Percentiles rank a stretch among this genome's conserved stretches.
Conservation (phyloP, 768 basidiomycete species). For the Hypsizygus marmoreus region DNA sequence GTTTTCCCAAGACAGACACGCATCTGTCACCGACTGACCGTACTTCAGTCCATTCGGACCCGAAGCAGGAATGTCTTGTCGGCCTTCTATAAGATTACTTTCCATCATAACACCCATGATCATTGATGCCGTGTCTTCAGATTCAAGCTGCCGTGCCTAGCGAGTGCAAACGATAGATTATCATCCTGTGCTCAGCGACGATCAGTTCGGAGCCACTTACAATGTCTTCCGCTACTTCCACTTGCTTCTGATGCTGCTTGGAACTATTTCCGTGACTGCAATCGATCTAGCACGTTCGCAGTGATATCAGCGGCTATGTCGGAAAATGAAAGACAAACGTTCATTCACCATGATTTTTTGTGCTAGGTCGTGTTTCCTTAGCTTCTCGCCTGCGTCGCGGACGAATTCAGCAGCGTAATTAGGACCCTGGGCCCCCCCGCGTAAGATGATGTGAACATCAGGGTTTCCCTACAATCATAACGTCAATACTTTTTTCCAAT, state of each 20-base stretch:
- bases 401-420: constrained; percentile 86
- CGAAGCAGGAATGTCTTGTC: constrained; percentile 77
- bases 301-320: not conserved
- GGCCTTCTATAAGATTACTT: constrained; percentile 85
- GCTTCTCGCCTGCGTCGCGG: constrained; percentile 68
- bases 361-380: constrained; percentile 75
- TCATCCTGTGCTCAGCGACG: constrained; percentile 2
- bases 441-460: constrained; percentile 91
- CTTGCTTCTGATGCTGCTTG: constrained; percentile 89
- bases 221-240: constrained; percentile 87
- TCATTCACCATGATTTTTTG: constrained; percentile 82
- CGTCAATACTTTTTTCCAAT: no score
- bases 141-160: constrained; percentile 74
- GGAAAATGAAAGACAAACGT: not conserved
- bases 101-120: constrained; percentile 98
- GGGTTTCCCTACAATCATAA: constrained; percentile 68
- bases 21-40: constrained; percentile 87
- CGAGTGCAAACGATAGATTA: constrained; percentile 16
- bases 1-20: constrained; percentile 88
- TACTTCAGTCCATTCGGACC: constrained; percentile 77
- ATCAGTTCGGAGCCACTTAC: constrained; percentile 44
- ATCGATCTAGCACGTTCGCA: constrained; percentile 63
- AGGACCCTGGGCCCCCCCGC: constrained; percentile 87
- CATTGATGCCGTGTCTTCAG: constrained; percentile 63
- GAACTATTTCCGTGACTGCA: constrained; percentile 96